Evolutionary conservation across 768 basidiomycete genomes (phyloP), one percentile per base, ranked within the genome.

Genomic region (Podaxis sp.): DNA sequence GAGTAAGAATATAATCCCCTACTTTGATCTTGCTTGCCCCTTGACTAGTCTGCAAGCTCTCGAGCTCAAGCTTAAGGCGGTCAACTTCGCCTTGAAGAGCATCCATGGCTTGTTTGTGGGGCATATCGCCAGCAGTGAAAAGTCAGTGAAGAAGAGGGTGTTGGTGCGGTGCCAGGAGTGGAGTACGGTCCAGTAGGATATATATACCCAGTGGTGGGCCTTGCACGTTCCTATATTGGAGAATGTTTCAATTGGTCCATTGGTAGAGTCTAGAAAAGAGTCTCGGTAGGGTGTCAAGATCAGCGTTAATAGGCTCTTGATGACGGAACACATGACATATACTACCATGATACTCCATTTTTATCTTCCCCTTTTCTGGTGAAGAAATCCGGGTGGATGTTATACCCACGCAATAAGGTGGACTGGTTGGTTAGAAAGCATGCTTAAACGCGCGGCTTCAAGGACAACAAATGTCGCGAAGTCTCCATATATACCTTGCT

Each of bases 1-100:
- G 78, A 22, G 84, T 72, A 30, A 91, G 78, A 51, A 91, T 78
- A 66, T 91, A 91, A 38, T 83, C 72, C 3, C 84, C 82, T 48
- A 91, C 69, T 41, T 77, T 76, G 58, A 88, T 82, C 15, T 78
- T 75, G 20, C 82, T 74, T 8, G 69, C 72, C 12, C 77, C 77
- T 48, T 78, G 75, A 33, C 74, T 70, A 40, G 66, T 67, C 61
- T 81, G 71, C 60, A 84, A 68, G 15, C 77, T 70, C 37, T 81
- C 73, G 5, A 86, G 65, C 68, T 84, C 77, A 58, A 81, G 74
- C 40, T 75, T 78, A 62, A 84, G 81, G 66, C 77, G 80, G 56
- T 72, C 69, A 30, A 74, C 64, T 55, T 75, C 71, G 51, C 69
- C 69, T 48, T 69, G 66, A 60, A 76, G 73, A 41, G 66, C 65